Evolutionary conservation across 2,329 filamentous ascomycete species (phyloP).

Genomic region (Aspergillus felis): DNA sequence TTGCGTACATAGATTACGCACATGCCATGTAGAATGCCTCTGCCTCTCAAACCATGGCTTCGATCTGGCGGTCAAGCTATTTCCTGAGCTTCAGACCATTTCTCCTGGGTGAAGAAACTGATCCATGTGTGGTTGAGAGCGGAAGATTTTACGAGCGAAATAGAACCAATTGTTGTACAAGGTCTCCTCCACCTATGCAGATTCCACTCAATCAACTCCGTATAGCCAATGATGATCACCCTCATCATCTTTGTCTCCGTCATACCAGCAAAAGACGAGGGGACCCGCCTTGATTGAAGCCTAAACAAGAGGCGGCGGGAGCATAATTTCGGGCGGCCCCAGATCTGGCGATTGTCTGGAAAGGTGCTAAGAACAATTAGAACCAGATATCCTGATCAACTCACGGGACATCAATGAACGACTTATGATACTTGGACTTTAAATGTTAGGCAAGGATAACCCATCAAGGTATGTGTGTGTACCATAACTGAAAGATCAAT

Average conservation of each 20-base stretch:
- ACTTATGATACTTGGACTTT: not conserved
- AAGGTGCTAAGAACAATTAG: not conserved
- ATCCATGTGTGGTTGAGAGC: not conserved
- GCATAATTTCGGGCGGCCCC: slow-evolving; percentile 11
- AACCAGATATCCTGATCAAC: not conserved
- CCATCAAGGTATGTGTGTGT: not conserved
- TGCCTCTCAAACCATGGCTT: slow-evolving; percentile 1
- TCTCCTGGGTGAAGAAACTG: not conserved
- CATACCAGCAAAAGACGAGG: slow-evolving; percentile 1
- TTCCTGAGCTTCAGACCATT: not conserved
- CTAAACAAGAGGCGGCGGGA: slow-evolving; percentile 24
- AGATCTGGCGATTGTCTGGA: slow-evolving; percentile 6
- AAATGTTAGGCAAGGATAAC: not conserved
- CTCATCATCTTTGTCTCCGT: not conserved
- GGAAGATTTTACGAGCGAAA: not conserved
- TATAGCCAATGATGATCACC: not conserved
- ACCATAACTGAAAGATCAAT: slow-evolving; percentile 7
- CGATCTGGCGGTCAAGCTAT: slow-evolving; percentile 4
- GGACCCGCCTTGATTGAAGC: slow-evolving; percentile 16
- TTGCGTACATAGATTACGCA: not conserved
- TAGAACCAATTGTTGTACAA: not conserved
- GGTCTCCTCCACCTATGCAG: not conserved
- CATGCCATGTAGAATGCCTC: not conserved
- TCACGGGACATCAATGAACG: not conserved
- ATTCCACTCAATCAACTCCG: not conserved